Percentiles rank a stretch among this genome's conserved stretches.
Conservation (phyloP, 352 stramenopile genomes). For the Plasmopara halstedii region DNA sequence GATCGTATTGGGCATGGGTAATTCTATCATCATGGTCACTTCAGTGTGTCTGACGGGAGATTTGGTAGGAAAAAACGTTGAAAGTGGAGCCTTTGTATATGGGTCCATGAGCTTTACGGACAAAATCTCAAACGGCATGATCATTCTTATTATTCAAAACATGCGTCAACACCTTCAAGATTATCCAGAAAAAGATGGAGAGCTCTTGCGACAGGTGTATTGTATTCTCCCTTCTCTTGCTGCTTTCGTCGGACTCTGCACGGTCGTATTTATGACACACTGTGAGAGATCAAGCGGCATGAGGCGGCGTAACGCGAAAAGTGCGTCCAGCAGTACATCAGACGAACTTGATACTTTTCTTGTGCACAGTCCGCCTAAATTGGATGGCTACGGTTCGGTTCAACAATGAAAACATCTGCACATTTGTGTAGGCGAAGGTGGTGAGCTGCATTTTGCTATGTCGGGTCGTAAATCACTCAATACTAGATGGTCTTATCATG, state of each 20-base stretch:
- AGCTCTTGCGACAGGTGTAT: conserved; percentile 70
- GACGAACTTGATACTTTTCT: conserved; percentile 25
- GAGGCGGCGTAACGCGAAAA: conserved; percentile 16
- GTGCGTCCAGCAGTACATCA: conserved; percentile 14
- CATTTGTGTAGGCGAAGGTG: too few relatives aligned
- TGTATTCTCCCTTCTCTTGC: conserved; percentile 60
- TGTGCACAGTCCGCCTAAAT: conserved; percentile 9
- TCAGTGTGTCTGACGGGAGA: conserved; percentile 78
- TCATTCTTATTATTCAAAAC: conserved; percentile 79
- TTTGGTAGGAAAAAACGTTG: conserved; percentile 71
- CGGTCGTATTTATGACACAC: conserved; percentile 72
- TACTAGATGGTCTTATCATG: too few relatives aligned
- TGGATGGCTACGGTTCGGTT: conserved; percentile 13
- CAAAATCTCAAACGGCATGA: conserved; percentile 81
- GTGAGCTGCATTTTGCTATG: too few relatives aligned
- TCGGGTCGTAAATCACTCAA: too few relatives aligned
- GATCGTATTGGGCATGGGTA: conserved; percentile 69
- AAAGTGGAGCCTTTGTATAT: conserved; percentile 82
- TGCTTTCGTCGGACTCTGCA: conserved; percentile 44
- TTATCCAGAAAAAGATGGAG: conserved; percentile 42
- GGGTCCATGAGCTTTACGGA: conserved; percentile 84
- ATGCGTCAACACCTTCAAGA: conserved; percentile 61
- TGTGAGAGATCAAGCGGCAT: conserved; percentile 30
- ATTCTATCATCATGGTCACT: conserved; percentile 85
- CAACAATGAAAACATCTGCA: conserved; percentile 4